Percentiles rank a stretch among this genome's conserved stretches.
Evolutionary conservation across 2,329 filamentous ascomycete species (phyloP).

Genomic region (Bipolaris victoriae): DNA sequence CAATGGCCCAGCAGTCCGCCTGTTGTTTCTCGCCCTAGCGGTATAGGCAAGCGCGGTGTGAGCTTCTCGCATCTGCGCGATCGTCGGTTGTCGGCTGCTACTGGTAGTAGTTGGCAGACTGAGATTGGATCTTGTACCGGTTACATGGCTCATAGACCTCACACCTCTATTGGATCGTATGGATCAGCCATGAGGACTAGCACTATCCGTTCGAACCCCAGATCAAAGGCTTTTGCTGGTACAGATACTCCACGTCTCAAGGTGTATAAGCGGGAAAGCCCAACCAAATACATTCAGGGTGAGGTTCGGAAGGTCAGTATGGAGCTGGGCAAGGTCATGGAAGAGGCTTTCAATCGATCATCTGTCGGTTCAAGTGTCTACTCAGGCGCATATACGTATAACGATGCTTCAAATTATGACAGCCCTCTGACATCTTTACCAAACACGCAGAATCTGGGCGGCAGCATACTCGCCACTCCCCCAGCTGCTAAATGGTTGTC

Average conservation of each 20-base stretch:
- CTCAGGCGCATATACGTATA: conserved; percentile 30
- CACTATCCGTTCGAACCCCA: conserved; percentile 35
- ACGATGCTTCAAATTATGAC: conserved; percentile 50
- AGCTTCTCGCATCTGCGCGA: conserved; percentile 64
- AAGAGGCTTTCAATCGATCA: conserved; percentile 84
- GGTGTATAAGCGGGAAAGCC: conserved; percentile 52
- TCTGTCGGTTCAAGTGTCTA: conserved; percentile 61
- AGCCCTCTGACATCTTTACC: conserved; percentile 61
- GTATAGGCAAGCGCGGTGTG: conserved; percentile 65
- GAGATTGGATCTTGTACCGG: conserved; percentile 37
- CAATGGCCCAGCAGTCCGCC: conserved; percentile 57
- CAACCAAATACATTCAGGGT: conserved; percentile 67
- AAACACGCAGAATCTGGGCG: conserved; percentile 45
- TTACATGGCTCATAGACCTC: conserved; percentile 33
- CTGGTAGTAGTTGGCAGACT: conserved; percentile 44
- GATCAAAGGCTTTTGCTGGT: conserved; percentile 32
- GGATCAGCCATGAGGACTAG: conserved; percentile 30
- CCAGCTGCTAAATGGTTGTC: conserved; percentile 38
- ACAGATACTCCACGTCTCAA: conserved; percentile 33
- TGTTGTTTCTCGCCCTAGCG: conserved; percentile 56
- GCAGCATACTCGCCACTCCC: conserved; percentile 37
- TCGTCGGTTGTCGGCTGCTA: conserved; percentile 52
- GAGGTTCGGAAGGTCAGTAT: conserved; percentile 84
- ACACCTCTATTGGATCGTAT: conserved; percentile 32
- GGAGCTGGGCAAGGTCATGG: conserved; percentile 86